Evolutionary conservation across 2,329 filamentous ascomycete species (phyloP).

Genomic region (Gremmenia infestans): DNA sequence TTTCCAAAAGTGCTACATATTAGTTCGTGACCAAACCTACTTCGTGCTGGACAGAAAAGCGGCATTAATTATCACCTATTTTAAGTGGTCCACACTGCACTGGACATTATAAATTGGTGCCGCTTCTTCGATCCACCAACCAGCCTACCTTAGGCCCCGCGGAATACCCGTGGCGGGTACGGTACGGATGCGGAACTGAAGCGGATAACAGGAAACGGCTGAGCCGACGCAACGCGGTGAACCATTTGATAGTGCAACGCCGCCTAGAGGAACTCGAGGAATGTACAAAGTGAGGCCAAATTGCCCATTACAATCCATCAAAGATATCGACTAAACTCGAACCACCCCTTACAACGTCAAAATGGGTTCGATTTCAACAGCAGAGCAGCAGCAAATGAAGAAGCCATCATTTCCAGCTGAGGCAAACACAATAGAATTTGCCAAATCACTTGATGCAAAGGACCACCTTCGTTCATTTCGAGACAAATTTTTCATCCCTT

Average conservation of each 20-base stretch:
- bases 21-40: no score
- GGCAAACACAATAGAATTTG: constrained; percentile 44
- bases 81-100: no score
- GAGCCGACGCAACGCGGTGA: constrained; percentile 10
- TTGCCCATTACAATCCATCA: neutral
- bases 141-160: no score
- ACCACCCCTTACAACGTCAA: neutral
- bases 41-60: no score
- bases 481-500: constrained; percentile 72
- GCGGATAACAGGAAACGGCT: constrained; percentile 11
- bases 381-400: constrained; percentile 9
- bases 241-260: neutral
- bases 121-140: no score
- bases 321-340: neutral
- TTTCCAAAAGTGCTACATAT: no score
- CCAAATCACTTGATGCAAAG: constrained; percentile 50
- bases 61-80: no score
- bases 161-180: no score
- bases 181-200: constrained; percentile 16
- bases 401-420: constrained; percentile 43
- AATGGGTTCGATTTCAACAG: constrained; percentile 27
- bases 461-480: constrained; percentile 59
- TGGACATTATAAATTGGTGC: no score
- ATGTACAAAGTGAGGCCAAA: constrained; percentile 15
- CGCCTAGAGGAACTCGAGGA: neutral